Base-by-base conservation (phyloP, 495 filamentous ascomycete species). In the Cercophora samala region DNA sequence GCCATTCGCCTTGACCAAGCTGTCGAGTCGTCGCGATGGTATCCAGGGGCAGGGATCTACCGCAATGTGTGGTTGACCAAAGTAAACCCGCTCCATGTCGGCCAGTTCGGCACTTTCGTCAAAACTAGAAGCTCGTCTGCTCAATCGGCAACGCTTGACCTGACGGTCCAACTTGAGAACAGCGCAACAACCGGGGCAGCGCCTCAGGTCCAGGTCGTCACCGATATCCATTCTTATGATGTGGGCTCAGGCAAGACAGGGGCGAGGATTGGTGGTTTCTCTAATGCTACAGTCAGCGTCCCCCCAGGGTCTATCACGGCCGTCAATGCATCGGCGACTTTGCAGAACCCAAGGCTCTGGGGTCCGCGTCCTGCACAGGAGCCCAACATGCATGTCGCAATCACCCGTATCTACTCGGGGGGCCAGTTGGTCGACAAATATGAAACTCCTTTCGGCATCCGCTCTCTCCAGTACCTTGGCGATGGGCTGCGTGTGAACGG, bases 31-130 rank as follows among this genome's bases (percentile, higher is more conserved):
- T 83, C 81, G 13, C 79, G 83, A 0, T 85, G 78, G 79, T 84
- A 85, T 60, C 83, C 83, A 5, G 82, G 81, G 9, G 83, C 75
- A 8, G 83, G 82, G 19, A 74, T 85, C 17, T 85, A 85, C 67
- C 77, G 83, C 6, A 82, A 83, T 58, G 71, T 85, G 5, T 85
- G 83, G 83, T 76, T 85, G 11, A 71, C 76, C 55, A 83, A 79
- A 62, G 73, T 78, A 15, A 69, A 77, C 63, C 71, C 76, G 29
- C 66, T 72, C 2, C 82, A 85, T 68, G 77, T 85, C 3, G 73
- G 64, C 4, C 77, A 83, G 51, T 79, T 72, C 32, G 82, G 81
- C 6, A 83, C 83, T 0, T 78, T 76, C 63, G 76, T 84, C 61
- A 81, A 78, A 9, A 79, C 81, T 1, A 72, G 68, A 5, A 60